Evolutionary conservation across 108 stramenopile species (phyloP).

Genomic region (Nitzschia inconspicua): DNA sequence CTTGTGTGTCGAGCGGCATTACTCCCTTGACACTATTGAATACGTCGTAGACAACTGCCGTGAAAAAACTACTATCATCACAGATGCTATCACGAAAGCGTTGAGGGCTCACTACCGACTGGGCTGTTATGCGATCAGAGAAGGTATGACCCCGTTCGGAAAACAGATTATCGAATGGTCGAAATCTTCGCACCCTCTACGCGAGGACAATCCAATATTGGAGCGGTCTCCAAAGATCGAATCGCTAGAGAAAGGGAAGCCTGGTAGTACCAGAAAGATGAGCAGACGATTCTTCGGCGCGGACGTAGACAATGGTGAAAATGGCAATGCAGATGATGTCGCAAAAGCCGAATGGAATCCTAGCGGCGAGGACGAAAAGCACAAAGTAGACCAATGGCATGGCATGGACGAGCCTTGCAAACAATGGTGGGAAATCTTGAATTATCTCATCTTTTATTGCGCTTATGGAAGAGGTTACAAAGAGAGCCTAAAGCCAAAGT

Average conservation of each 20-base stretch:
- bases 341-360: neutral
- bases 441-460: slow-evolving; percentile 18
- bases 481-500: slow-evolving; percentile 1
- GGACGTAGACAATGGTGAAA: neutral
- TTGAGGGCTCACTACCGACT: slow-evolving; percentile 13
- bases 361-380: neutral
- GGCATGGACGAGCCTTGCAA: slow-evolving; percentile 9
- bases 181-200: no score
- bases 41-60: slow-evolving; percentile 22
- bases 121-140: slow-evolving; percentile 5
- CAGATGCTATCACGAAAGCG: slow-evolving; percentile 18
- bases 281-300: neutral
- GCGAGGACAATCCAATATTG: no score
- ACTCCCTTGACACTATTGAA: slow-evolving; percentile 16
- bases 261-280: neutral
- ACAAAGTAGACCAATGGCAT: neutral
- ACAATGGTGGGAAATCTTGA: slow-evolving; percentile 28
- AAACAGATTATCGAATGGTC: slow-evolving; percentile 21
- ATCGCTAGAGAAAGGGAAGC: neutral
- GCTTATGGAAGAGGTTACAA: slow-evolving; percentile 16
- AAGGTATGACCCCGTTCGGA: slow-evolving; percentile 11
- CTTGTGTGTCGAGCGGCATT: slow-evolving; percentile 26
- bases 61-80: slow-evolving; percentile 14
- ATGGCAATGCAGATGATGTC: neutral
- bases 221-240: no score